Evolutionary conservation across 208 protist species (phyloP).

Genomic region (Crithidia brevicula): DNA sequence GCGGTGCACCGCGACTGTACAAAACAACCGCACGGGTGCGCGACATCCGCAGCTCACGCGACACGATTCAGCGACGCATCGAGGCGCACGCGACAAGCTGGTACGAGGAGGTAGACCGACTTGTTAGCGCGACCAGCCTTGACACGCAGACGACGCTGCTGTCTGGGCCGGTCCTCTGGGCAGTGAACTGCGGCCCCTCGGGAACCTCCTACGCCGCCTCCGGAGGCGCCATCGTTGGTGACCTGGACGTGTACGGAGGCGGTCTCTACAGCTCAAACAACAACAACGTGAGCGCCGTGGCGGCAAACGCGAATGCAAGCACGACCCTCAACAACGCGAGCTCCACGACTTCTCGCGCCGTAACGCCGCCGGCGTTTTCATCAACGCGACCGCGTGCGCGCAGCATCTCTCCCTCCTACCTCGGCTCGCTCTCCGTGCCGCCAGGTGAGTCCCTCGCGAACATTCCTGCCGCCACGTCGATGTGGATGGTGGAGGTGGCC

Average conservation of each 20-base stretch:
- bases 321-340: not conserved
- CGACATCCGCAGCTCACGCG: conserved; percentile 64
- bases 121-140: conserved; percentile 24
- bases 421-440: not conserved
- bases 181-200: conserved; percentile 36
- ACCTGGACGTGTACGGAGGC: conserved; percentile 12
- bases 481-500: conserved; percentile 46
- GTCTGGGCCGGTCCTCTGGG: conserved; percentile 46
- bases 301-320: not conserved
- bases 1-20: conserved; percentile 42
- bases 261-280: not conserved
- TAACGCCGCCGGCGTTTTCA: not conserved
- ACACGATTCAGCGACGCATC: conserved; percentile 63
- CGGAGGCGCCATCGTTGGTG: conserved; percentile 6
- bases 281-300: not conserved
- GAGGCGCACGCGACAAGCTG: conserved; percentile 53
- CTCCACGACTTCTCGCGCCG: not conserved
- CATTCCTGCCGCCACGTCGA: not conserved
- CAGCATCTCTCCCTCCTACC: conserved; percentile 17
- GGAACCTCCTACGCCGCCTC: conserved; percentile 6
- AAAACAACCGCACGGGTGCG: conserved; percentile 43
- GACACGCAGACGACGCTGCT: conserved; percentile 39
- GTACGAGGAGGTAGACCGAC: conserved; percentile 52
- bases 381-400: not conserved
- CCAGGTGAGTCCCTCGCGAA: not conserved